Percentiles rank a stretch among this genome's conserved stretches.
phyloP scores from a whole-genome alignment of 768 basidiomycete genomes.

The Mycena alexandri region DNA sequence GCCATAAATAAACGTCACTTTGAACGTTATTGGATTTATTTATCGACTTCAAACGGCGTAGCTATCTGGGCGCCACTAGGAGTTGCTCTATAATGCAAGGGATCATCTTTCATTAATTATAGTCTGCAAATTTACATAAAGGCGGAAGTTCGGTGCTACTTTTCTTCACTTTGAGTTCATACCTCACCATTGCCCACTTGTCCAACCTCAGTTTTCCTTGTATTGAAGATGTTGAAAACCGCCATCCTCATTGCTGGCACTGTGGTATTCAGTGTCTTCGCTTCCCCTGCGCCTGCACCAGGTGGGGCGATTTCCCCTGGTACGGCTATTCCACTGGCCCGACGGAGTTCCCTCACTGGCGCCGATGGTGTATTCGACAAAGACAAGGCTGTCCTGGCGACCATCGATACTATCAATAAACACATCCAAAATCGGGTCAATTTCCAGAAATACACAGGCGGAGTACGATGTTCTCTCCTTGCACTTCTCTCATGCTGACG shows the following conservation, averaged over 20 bases:
- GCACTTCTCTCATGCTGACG: too few species aligned
- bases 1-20: too few species aligned
- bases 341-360: constrained; percentile 30
- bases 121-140: neutral
- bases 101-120: too few species aligned
- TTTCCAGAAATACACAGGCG: constrained; percentile 37
- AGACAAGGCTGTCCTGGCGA: constrained; percentile 34
- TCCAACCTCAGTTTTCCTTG: neutral
- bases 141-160: neutral
- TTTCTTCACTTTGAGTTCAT: constrained; percentile 1
- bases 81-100: too few species aligned
- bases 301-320: neutral
- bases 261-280: neutral
- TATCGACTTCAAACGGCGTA: too few species aligned
- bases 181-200: neutral
- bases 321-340: constrained; percentile 30
- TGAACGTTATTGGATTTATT: too few species aligned
- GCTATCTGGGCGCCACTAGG: too few species aligned
- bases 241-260: constrained; percentile 15
- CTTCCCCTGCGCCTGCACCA: neutral
- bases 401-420: constrained; percentile 39
- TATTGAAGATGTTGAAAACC: constrained; percentile 6
- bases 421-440: constrained; percentile 44
- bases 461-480: neutral
- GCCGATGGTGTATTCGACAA: constrained; percentile 41